Percentiles rank a stretch among this genome's conserved stretches.
Conservation (phyloP, 1,139 yeast genomes). For the Candida sanyaensis region DNA sequence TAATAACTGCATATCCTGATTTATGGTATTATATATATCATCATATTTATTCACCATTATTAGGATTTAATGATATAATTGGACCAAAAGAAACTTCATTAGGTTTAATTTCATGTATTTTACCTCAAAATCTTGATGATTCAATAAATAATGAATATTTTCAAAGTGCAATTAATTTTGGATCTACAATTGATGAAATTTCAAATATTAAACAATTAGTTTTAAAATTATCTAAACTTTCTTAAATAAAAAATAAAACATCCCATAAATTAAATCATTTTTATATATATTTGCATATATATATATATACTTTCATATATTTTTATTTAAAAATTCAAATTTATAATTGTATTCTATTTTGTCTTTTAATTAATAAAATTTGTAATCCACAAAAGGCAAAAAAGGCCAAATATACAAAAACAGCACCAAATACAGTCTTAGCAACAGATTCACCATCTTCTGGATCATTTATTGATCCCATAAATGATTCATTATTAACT, state of each 20-base stretch:
- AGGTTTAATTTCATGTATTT: slow-evolving; percentile 73
- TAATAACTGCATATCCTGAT: slow-evolving; percentile 80
- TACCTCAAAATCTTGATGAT: slow-evolving; percentile 92
- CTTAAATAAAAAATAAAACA: too few species aligned
- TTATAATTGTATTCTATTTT: slow-evolving; percentile 52
- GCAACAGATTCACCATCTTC: slow-evolving; percentile 94
- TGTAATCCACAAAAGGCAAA: slow-evolving; percentile 90
- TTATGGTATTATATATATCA: slow-evolving; percentile 72
- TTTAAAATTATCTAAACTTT: too few species aligned
- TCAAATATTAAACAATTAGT: slow-evolving; percentile 61
- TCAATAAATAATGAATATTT: slow-evolving; percentile 82
- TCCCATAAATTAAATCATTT: too few species aligned
- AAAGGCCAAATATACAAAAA: slow-evolving; percentile 75
- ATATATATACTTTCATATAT: too few species aligned
- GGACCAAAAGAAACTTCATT: slow-evolving; percentile 72
- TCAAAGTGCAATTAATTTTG: slow-evolving; percentile 79
- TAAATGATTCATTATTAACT: slow-evolving; percentile 83
- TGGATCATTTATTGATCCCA: slow-evolving; percentile 90
- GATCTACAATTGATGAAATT: slow-evolving; percentile 67
- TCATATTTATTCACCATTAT: slow-evolving; percentile 77
- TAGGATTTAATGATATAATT: slow-evolving; percentile 66
- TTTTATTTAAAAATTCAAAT: background rate
- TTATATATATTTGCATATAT: too few species aligned
- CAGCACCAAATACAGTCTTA: slow-evolving; percentile 86
- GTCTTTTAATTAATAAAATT: slow-evolving; percentile 61